Evolutionary conservation across 805 yeast species (phyloP).

Genomic region (Ogataea zsoltii): DNA sequence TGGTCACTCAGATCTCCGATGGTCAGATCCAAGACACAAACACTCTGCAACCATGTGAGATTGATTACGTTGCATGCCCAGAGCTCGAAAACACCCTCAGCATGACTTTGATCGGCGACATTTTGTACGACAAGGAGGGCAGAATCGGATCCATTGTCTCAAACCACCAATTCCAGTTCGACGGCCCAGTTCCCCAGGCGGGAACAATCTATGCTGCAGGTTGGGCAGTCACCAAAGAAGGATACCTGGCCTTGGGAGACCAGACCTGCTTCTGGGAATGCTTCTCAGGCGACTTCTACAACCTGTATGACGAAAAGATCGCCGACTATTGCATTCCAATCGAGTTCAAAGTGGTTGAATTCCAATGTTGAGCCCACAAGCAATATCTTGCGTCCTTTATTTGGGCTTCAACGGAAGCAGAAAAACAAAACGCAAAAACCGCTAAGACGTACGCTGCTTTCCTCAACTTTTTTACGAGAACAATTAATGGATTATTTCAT

Average conservation of each 20-base stretch:
- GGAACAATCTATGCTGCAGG: constrained; percentile 5
- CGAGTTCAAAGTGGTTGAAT: constrained; percentile 2
- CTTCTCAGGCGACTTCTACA: constrained; percentile 1
- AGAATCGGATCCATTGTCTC: constrained; percentile 4
- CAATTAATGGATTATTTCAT: no score
- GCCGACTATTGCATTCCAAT: constrained; percentile 5
- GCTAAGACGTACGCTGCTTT: no score
- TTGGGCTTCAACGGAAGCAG: no score
- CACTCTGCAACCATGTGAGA: constrained; percentile 3
- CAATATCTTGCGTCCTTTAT: no score
- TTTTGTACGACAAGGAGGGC: constrained; percentile 3
- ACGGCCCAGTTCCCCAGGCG: constrained; percentile 4
- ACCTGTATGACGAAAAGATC: constrained; percentile 2
- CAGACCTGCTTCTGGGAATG: neutral
- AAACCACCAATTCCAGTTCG: constrained; percentile 4
- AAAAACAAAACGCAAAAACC: no score
- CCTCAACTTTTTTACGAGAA: no score
- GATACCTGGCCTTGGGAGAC: constrained; percentile 1
- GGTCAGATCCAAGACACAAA: constrained; percentile 5
- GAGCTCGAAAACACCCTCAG: constrained; percentile 5
- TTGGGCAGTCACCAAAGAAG: constrained; percentile 4
- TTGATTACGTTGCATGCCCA: constrained; percentile 1
- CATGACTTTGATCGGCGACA: neutral
- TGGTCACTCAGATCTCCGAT: constrained; percentile 2
- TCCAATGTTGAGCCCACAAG: neutral